A percentile compares a stretch with the other conserved stretches of the same genome.
Evolutionary conservation across 345 rosid genomes (phyloP).

Genomic region (Gossypium stocksii): DNA sequence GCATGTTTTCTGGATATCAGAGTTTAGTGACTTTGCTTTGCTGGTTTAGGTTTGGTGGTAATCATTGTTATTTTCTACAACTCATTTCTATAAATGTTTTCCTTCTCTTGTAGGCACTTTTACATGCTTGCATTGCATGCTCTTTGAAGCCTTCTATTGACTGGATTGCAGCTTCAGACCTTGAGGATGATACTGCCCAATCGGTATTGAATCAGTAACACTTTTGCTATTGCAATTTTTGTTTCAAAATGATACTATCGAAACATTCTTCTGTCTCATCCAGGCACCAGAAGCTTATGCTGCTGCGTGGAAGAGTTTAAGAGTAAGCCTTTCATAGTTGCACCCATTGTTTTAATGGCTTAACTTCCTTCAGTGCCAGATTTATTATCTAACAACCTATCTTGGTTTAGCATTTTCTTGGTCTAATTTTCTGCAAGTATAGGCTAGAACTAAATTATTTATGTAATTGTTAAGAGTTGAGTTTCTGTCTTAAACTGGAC

Average conservation of each 20-base stretch:
- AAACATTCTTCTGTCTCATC: conserved; percentile 13
- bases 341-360: not conserved
- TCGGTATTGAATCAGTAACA: conserved; percentile 36
- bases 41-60: not conserved
- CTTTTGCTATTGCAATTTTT: conserved; percentile 4
- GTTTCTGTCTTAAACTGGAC: not conserved
- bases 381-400: not conserved
- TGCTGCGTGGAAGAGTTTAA: conserved; percentile 85
- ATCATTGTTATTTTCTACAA: conserved; percentile 3
- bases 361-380: not conserved
- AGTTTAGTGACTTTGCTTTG: not conserved
- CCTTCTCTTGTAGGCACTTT: conserved; percentile 62
- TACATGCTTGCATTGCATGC: conserved; percentile 94
- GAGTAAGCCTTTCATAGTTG: conserved; percentile 37
- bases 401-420: not conserved
- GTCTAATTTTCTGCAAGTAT: not conserved
- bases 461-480: not conserved
- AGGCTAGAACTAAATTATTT: not conserved
- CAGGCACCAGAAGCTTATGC: conserved; percentile 85
- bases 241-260: not conserved
- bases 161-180: conserved; percentile 98
- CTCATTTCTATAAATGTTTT: conserved; percentile 7
- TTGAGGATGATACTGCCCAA: conserved; percentile 75
- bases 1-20: not conserved
- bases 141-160: conserved; percentile 73